Percentiles rank a stretch among this genome's conserved stretches.
phyloP scores from a whole-genome alignment of 352 stramenopile genomes.

The Pythium apleroticum region DNA sequence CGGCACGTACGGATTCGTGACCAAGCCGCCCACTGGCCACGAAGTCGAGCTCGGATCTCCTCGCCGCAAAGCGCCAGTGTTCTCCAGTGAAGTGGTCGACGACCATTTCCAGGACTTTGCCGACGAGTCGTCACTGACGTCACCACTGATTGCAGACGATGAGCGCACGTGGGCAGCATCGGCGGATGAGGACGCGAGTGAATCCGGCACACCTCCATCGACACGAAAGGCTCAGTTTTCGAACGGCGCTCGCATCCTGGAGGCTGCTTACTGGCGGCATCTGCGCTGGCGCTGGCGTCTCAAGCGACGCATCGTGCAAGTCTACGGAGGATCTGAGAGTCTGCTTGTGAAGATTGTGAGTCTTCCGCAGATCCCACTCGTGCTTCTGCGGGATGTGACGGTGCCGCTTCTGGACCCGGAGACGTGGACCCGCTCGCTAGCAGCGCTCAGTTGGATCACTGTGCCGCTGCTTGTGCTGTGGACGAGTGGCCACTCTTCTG shows the following conservation, averaged over 20 bases:
- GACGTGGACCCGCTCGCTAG: constrained; percentile 77
- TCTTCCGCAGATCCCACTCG: constrained; percentile 49
- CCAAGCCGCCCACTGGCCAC: constrained; percentile 6
- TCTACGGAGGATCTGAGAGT: constrained; percentile 46
- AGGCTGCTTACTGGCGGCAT: constrained; percentile 66
- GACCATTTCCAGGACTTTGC: constrained; percentile 61
- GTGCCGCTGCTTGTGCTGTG: constrained; percentile 88
- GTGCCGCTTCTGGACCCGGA: constrained; percentile 70
- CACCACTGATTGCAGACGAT: constrained; percentile 56
- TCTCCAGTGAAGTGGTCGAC: constrained; percentile 51
- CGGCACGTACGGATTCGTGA: constrained; percentile 49
- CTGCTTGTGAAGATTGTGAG: constrained; percentile 48
- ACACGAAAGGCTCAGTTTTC: constrained; percentile 31
- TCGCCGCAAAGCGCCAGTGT: constrained; percentile 26
- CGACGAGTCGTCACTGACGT: constrained; percentile 41
- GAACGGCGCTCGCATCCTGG: constrained; percentile 38
- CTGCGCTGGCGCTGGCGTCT: constrained; percentile 71
- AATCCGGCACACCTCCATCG: not conserved
- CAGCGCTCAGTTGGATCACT: constrained; percentile 79
- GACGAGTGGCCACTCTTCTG: constrained; percentile 31
- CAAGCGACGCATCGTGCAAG: constrained; percentile 43
- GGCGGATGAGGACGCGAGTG: not conserved
- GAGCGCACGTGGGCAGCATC: constrained; percentile 32
- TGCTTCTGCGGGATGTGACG: constrained; percentile 62
- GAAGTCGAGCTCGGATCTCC: constrained; percentile 17